These are phyloP conservation scores for Mrakia hoshinonis DNA, from an alignment of 768 basidiomycete species.

Conservation along the genomic window DNA sequence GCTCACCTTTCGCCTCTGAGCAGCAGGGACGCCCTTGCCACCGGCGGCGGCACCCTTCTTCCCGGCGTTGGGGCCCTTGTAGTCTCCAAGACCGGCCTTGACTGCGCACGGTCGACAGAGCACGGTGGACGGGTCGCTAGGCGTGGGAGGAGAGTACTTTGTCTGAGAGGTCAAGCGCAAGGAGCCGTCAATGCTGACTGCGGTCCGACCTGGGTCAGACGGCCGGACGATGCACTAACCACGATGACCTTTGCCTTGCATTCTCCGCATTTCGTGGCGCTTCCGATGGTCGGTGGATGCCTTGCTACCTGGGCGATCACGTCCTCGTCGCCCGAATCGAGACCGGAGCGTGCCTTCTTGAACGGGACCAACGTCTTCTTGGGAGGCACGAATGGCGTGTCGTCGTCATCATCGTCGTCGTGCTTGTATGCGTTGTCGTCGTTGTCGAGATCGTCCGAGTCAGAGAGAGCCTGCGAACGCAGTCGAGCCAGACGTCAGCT, in stretches of 20 bases:
- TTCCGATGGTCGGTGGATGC: constrained; percentile 48
- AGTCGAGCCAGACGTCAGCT: too few species aligned
- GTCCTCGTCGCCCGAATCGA: not conserved
- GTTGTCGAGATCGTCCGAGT: constrained; percentile 26
- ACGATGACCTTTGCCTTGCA: constrained; percentile 82
- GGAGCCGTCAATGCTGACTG: constrained; percentile 9
- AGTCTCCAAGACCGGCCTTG: constrained; percentile 66
- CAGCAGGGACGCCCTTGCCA: constrained; percentile 42
- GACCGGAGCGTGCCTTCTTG: too few species aligned
- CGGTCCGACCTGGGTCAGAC: constrained; percentile 14
- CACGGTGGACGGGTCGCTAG: constrained; percentile 56
- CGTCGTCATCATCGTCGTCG: not conserved
- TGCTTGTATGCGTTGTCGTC: not conserved
- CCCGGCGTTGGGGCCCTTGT: constrained; percentile 44
- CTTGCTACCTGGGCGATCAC: not conserved
- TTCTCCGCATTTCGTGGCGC: constrained; percentile 67
- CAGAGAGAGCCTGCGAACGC: not conserved
- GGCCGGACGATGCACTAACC: constrained; percentile 47
- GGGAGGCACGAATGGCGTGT: not conserved
- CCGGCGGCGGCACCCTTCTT: constrained; percentile 54
- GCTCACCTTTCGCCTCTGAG: constrained; percentile 45
- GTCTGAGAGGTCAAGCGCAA: constrained; percentile 48
- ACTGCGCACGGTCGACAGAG: constrained; percentile 81
- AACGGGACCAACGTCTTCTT: constrained; percentile 7
- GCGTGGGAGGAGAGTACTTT: constrained; percentile 70